Conservation (phyloP, 176 grass and related monocot species). For the Triticum monococcum region DNA sequence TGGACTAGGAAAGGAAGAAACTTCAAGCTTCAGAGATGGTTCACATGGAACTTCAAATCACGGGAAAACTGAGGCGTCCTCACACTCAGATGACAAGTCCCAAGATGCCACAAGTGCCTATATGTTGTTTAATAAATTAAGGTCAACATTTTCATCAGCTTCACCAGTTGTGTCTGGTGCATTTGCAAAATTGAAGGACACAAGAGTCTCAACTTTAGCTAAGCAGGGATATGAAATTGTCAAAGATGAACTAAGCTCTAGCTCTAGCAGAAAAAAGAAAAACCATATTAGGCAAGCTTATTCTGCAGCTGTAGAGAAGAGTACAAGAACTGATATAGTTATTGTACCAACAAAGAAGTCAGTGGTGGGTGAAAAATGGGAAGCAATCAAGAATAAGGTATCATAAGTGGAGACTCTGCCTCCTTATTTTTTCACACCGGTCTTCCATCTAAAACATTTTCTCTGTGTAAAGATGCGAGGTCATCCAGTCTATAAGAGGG, state of each 20-base stretch:
- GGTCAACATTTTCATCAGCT: slow-evolving; percentile 53
- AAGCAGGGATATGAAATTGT: slow-evolving; percentile 73
- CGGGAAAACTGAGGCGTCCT: slow-evolving; percentile 32
- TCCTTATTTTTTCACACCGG: background rate
- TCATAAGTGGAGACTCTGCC: background rate
- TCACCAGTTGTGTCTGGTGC: slow-evolving; percentile 50
- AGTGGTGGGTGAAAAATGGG: slow-evolving; percentile 83
- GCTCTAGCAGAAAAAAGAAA: slow-evolving; percentile 56
- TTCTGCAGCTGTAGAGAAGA: slow-evolving; percentile 54
- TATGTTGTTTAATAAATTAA: slow-evolving; percentile 56
- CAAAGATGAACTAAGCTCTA: slow-evolving; percentile 70
- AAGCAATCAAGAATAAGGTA: slow-evolving; percentile 93
- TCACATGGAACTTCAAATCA: slow-evolving; percentile 37
- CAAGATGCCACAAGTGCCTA: slow-evolving; percentile 32
- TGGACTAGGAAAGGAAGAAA: slow-evolving; percentile 60
- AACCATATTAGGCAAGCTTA: slow-evolving; percentile 48
- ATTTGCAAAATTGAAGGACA: slow-evolving; percentile 65
- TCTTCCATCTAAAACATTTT: slow-evolving; percentile 29
- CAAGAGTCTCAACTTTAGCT: slow-evolving; percentile 59
- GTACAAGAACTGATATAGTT: slow-evolving; percentile 67
- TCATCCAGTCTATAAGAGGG: slow-evolving; percentile 50
- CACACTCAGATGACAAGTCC: slow-evolving; percentile 31
- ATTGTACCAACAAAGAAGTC: slow-evolving; percentile 79
- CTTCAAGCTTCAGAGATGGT: slow-evolving; percentile 38
- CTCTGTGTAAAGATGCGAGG: slow-evolving; percentile 55